phyloP scores from a whole-genome alignment of 345 rosid species.

The Rhodomyrtus tomentosa region DNA sequence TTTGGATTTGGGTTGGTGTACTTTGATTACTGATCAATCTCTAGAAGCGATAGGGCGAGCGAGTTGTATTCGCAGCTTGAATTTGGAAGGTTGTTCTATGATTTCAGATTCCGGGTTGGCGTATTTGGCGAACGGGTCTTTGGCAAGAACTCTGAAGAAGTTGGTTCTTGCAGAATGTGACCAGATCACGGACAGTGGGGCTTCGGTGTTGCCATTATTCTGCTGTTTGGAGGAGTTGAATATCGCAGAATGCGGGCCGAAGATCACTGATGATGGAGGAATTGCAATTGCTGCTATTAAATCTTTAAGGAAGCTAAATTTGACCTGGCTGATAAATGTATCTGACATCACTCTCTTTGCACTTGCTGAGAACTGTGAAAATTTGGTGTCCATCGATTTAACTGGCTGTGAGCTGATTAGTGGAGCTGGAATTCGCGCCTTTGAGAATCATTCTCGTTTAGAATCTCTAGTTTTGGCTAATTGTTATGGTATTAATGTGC shows the following conservation, averaged over 20 bases:
- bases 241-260: constrained; percentile 33
- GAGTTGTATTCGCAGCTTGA: constrained; percentile 14
- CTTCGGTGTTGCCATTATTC: constrained; percentile 14
- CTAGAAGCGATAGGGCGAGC: constrained; percentile 14
- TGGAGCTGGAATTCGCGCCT: constrained; percentile 20
- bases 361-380: constrained; percentile 16
- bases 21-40: constrained; percentile 19
- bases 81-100: constrained; percentile 23
- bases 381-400: constrained; percentile 21
- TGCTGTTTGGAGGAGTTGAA: constrained; percentile 35
- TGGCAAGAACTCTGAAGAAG: constrained; percentile 17
- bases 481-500: constrained; percentile 6
- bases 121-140: constrained; percentile 17
- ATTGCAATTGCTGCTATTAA: constrained; percentile 13
- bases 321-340: constrained; percentile 35
- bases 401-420: constrained; percentile 32
- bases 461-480: constrained; percentile 22
- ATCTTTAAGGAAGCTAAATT: constrained; percentile 17
- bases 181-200: constrained; percentile 24
- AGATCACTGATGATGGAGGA: constrained; percentile 28
- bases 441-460: constrained; percentile 13
- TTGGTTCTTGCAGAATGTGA: constrained; percentile 30
- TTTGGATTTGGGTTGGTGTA: constrained; percentile 31
- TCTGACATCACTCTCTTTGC: constrained; percentile 21
- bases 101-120: constrained; percentile 24